phyloP scores from a whole-genome alignment of 2,329 filamentous ascomycete species.

The Zelopaecilomyces penicillatus region DNA sequence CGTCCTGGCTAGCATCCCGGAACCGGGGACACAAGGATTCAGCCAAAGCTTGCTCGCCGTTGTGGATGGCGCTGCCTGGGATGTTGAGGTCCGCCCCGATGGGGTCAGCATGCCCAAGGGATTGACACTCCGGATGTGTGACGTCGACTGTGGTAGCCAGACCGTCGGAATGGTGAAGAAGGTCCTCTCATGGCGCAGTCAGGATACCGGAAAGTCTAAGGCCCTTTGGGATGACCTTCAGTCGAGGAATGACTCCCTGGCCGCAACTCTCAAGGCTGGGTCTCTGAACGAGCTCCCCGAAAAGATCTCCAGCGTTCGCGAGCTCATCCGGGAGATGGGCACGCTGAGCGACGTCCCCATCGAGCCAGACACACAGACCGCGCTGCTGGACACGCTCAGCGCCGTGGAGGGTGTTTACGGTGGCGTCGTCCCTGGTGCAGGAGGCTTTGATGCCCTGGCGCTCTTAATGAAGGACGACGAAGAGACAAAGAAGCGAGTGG shows the following conservation, averaged over 20 bases:
- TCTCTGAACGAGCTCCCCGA: constrained; percentile 33
- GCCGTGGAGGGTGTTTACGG: constrained; percentile 71
- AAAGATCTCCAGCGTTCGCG: constrained; percentile 45
- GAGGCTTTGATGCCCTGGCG: constrained; percentile 84
- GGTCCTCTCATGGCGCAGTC: constrained; percentile 71
- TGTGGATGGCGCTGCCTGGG: constrained; percentile 66
- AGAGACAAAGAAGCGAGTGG: constrained; percentile 52
- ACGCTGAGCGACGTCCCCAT: constrained; percentile 68
- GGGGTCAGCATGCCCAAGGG: constrained; percentile 63
- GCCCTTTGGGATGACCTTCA: constrained; percentile 70
- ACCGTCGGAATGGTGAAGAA: constrained; percentile 95
- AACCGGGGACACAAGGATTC: constrained; percentile 60
- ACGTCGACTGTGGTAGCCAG: constrained; percentile 88
- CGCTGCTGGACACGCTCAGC: constrained; percentile 69
- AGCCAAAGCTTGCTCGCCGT: constrained; percentile 53
- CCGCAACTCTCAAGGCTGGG: constrained; percentile 49
- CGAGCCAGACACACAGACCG: constrained; percentile 79
- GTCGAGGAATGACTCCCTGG: constrained; percentile 62
- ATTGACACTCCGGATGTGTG: constrained; percentile 80
- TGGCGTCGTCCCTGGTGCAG: constrained; percentile 88
- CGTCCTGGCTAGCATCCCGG: constrained; percentile 59
- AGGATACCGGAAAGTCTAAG: constrained; percentile 55
- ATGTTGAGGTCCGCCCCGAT: constrained; percentile 65
- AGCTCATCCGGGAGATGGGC: constrained; percentile 70
- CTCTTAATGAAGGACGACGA: constrained; percentile 68